phyloP scores from a whole-genome alignment of 148 eudicot species.

The Simmondsia chinensis region DNA sequence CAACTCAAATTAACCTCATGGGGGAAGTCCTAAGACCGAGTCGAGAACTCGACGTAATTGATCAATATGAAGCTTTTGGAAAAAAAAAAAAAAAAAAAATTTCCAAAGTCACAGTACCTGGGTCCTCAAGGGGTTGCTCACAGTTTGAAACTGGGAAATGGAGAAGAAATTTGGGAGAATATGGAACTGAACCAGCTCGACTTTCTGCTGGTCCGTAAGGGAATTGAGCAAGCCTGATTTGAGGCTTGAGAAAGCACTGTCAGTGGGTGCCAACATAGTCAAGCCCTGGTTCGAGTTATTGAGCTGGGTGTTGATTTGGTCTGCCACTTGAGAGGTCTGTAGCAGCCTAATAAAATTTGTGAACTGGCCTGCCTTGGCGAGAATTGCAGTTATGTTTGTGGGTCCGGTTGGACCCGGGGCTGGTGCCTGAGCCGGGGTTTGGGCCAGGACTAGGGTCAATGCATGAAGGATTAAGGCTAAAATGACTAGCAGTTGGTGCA shows the following conservation, averaged over 20 bases:
- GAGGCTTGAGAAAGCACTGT: constrained; percentile 71
- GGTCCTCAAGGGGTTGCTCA: constrained; percentile 79
- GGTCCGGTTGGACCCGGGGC: constrained; percentile 79
- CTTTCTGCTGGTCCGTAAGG: constrained; percentile 61
- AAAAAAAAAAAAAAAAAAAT: no score
- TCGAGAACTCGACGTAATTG: no score
- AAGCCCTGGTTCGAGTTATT: constrained; percentile 73
- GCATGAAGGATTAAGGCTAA: constrained; percentile 16
- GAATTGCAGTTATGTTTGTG: constrained; percentile 59
- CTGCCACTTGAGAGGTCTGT: constrained; percentile 38
- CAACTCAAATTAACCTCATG: no score
- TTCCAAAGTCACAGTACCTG: no score
- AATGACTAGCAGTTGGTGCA: constrained; percentile 21
- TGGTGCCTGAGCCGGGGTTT: constrained; percentile 25
- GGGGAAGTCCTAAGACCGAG: no score
- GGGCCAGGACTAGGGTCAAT: constrained; percentile 27
- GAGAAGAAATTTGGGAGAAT: constrained; percentile 50
- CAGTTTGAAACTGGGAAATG: constrained; percentile 63
- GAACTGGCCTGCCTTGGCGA: constrained; percentile 73
- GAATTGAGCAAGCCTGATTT: constrained; percentile 68
- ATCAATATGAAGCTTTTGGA: no score
- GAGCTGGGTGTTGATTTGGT: constrained; percentile 66
- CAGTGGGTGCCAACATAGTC: constrained; percentile 78
- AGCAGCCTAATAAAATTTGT: constrained; percentile 60
- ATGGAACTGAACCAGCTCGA: constrained; percentile 62